phyloP scores from a whole-genome alignment of 2,329 filamentous ascomycete genomes.

The Colletotrichum caudatum region DNA sequence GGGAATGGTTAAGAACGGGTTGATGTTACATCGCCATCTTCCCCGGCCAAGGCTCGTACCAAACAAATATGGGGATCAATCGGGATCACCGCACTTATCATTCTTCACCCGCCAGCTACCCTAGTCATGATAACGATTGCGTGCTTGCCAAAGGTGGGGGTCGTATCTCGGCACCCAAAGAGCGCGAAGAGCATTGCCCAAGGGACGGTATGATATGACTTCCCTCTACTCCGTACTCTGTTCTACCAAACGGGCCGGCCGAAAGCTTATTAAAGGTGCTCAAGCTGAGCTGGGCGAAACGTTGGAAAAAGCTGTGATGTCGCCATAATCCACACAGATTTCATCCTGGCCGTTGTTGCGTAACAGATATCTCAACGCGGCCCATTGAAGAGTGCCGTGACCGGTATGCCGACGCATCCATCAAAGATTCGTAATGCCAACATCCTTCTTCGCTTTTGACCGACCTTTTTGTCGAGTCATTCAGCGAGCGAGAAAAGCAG shows the following conservation, averaged over 20 bases:
- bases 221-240: no score
- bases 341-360: conserved; percentile 1
- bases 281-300: neutral
- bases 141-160: conserved; percentile 4
- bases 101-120: neutral
- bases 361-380: neutral
- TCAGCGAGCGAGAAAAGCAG: no score
- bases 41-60: neutral
- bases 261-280: neutral
- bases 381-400: neutral
- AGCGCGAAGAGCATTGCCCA: neutral
- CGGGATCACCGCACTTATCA: neutral
- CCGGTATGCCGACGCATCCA: neutral
- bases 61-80: conserved; percentile 5
- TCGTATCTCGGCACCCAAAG: neutral
- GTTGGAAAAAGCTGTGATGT: conserved; percentile 8
- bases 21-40: conserved; percentile 4
- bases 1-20: neutral
- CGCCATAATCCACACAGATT: conserved; percentile 13
- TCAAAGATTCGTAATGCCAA: neutral
- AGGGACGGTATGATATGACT: neutral
- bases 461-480: neutral
- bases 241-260: neutral
- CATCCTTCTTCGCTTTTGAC: neutral
- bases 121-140: conserved; percentile 10